A percentile compares a stretch with the other conserved stretches of the same genome.
Conservation (phyloP, 2,329 filamentous ascomycete genomes). For the Sarocladium strictum region DNA sequence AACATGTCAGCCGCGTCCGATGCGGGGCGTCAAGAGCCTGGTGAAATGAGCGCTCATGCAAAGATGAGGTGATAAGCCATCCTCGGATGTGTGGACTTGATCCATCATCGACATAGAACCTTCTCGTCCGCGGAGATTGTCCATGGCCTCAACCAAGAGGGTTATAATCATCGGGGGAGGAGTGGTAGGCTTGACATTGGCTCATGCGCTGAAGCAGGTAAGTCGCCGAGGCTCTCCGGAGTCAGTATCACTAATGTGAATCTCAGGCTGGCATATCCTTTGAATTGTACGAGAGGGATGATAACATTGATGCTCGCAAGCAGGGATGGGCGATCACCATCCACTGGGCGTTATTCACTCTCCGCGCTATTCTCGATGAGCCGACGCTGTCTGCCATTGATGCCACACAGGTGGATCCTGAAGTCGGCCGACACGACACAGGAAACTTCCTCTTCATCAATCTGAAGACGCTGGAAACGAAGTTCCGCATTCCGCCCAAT, state of each 20-base stretch:
- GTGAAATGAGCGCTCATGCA: not conserved
- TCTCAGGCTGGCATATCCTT: conserved; percentile 23
- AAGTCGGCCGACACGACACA: conserved; percentile 28
- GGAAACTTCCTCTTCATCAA: conserved; percentile 29
- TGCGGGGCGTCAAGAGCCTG: not conserved
- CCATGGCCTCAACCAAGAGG: conserved; percentile 14
- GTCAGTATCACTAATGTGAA: not conserved
- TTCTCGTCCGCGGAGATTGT: not conserved
- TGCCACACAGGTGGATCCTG: conserved; percentile 16
- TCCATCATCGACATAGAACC: no score
- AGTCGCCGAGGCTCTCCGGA: not conserved
- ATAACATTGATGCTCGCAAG: conserved; percentile 11
- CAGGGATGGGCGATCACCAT: conserved; percentile 52
- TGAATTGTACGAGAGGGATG: conserved; percentile 22
- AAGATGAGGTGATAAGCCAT: not conserved
- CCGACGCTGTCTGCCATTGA: conserved; percentile 10
- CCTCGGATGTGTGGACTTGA: no score
- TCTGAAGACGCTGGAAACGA: conserved; percentile 21
- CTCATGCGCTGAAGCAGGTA: conserved; percentile 30
- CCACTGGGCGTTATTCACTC: conserved; percentile 40
- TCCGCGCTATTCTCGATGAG: conserved; percentile 7
- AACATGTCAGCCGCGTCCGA: not conserved
- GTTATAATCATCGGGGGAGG: conserved; percentile 32
- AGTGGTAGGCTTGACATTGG: conserved; percentile 29
- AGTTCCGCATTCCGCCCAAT: conserved; percentile 26